Base-by-base conservation (phyloP, 805 yeast genomes). In the Lipomyces orientalis region DNA sequence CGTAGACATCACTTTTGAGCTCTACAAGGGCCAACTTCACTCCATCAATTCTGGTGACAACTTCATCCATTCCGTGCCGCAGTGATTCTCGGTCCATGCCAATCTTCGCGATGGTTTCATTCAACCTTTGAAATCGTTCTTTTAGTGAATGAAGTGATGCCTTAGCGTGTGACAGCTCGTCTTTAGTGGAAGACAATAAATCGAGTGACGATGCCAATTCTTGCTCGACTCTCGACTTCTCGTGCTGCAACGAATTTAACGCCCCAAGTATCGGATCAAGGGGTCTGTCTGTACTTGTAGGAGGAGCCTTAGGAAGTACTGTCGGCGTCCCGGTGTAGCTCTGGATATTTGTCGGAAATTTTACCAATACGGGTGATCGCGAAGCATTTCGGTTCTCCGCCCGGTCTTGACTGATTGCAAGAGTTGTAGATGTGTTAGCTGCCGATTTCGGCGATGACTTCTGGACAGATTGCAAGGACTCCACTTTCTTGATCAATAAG, bases 31-130 rank as follows among this genome's bases (percentile, higher is more conserved):
- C 60, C 29, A 65, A 37, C 22, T 56, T 58, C 14, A 61, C 64
- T 31, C 33, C 49, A 22, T 56, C 65, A 39, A 68, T 61, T 35
- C 58, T 57, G 2, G 68, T 34, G 19, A 46, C 31, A 37, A 59
- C 62, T 5, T 63, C 63, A 43, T 65, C 71, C 66, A 68, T 61
- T n/a, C 56, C 58, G n/a, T 58, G 58, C 10, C 71, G 65, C 39
- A 68, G 37, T 8, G 35, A 49, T 7, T 60, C 61, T 8, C 68
- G 60, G 7, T 59, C 64, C 2, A 14, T 12, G 12, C 61, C 64
- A 22, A 68, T 55, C 9, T 62, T 57, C 7, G 39, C 25, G 7
- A 68, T 34, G 1, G 39, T 49, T 6, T 54, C 55, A 25, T 37
- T n/a, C 8, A 65, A 52, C 3, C 19, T 51, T 29, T 34, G 46